Base-by-base conservation (phyloP, 371 early-diverging fungal genomes). In the Phascolomyces articulosus region DNA sequence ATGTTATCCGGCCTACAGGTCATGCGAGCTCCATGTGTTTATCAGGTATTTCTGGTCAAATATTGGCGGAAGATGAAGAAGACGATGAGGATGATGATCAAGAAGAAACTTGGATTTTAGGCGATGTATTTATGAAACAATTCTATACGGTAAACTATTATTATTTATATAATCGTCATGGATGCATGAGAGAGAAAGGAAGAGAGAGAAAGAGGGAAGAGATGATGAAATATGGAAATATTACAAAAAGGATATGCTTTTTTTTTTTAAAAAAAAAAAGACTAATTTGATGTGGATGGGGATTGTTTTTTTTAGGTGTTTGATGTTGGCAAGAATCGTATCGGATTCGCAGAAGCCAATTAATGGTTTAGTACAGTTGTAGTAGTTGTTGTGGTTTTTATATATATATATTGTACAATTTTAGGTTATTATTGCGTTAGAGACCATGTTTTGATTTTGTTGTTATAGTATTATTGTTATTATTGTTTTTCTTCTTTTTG, bases 41-140 rank as follows among this genome's bases (percentile, higher is more conserved):
- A 58, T 90, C 90, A 7, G 93, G 93, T 15, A 73, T 87, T 38
- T 77, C 85, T 2, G 85, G 82, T 0, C 83, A 84, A 63, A 54
- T 66, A 38, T 66, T 72, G n/a, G n/a, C n/a, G n/a, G n/a, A n/a
- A 2, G 72, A 71, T 34, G 51, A 51, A 0, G 51, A 51, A 51
- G 51, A 51, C 13, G 24, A 49, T 13, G 51, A 51, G 24, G 51
- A 51, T n/a, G 55, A 60, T 40, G 58, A n/a, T n/a, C n/a, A 60
- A 20, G 71, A 70, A 23, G 67, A 82, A 10, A 71, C 80, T 4
- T 93, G 93, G 93, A 88, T 93, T 53, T 80, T 93, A 13, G 93
- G 93, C 1, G 93, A 93, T 73, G 89, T 91, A 0, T 92, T 92
- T 75, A 68, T 93, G 61, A 83, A 89, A 31, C 79, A 82, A 23